Evolutionary conservation across 805 yeast genomes (phyloP).

Genomic region (Brettanomyces sp.): DNA sequence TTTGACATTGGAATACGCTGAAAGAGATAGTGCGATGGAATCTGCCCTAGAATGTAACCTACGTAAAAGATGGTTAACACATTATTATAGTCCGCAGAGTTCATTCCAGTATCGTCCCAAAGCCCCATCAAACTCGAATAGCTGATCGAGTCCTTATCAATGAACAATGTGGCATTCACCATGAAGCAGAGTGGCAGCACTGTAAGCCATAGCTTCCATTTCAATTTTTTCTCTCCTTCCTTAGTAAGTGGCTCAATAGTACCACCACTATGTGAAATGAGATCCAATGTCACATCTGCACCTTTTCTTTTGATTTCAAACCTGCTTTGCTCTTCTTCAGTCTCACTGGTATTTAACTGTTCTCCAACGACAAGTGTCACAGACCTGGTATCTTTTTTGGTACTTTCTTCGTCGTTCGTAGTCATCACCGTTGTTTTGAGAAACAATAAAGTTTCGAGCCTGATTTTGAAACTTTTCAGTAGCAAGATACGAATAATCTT

Average conservation of each 20-base stretch:
- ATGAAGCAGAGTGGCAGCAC: slow-evolving; percentile 25
- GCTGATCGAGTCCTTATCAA: slow-evolving; percentile 43
- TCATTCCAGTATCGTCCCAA: slow-evolving; percentile 34
- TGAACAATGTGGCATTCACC: slow-evolving; percentile 34
- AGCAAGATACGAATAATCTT: too few relatives aligned
- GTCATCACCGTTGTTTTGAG: neutral
- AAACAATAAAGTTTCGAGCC: neutral
- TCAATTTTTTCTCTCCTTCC: slow-evolving; percentile 30
- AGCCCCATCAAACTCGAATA: slow-evolving; percentile 40
- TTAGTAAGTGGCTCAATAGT: slow-evolving; percentile 31
- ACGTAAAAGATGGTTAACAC: slow-evolving; percentile 38
- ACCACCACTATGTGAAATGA: slow-evolving; percentile 5
- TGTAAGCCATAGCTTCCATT: slow-evolving; percentile 30
- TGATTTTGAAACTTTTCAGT: too few relatives aligned
- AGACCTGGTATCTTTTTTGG: too few relatives aligned
- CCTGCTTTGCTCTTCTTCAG: neutral
- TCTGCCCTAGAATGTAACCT: slow-evolving; percentile 37
- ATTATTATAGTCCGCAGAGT: slow-evolving; percentile 33
- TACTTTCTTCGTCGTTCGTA: neutral
- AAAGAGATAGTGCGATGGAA: slow-evolving; percentile 32
- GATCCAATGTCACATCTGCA: slow-evolving; percentile 10
- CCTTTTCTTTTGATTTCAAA: slow-evolving; percentile 2
- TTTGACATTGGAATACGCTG: slow-evolving; percentile 29
- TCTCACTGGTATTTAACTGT: neutral
- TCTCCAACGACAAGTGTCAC: too few relatives aligned